Percentiles rank a stretch among this genome's conserved stretches.
These are phyloP conservation scores for Solanum piurae DNA, from an alignment of 257 asterid genomes.

Conservation along the genomic window DNA sequence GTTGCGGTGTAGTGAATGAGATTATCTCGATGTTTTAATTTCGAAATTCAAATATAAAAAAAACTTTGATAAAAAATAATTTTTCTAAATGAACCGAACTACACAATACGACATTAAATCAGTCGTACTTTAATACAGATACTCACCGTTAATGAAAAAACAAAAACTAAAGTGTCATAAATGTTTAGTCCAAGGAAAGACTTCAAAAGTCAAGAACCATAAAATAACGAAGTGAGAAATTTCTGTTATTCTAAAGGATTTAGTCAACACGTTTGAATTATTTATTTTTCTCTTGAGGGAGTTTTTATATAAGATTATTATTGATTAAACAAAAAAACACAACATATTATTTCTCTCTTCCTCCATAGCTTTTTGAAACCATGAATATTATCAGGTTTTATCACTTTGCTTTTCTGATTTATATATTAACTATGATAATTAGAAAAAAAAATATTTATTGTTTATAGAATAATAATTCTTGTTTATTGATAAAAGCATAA, in stretches of 20 bases:
- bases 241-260: too few relatives aligned
- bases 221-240: too few relatives aligned
- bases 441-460: neutral
- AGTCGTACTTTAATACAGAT: fast-evolving
- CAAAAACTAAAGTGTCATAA: too few relatives aligned
- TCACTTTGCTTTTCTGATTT: neutral
- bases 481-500: neutral
- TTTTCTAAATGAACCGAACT: too few relatives aligned
- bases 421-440: neutral
- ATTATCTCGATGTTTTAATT: too few relatives aligned
- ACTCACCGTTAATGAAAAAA: too few relatives aligned
- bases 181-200: too few relatives aligned
- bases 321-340: neutral
- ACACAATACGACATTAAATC: too few relatives aligned
- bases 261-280: too few relatives aligned
- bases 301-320: neutral
- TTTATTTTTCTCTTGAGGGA: neutral
- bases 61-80: fast-evolving
- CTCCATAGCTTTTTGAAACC: neutral
- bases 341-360: neutral
- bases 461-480: neutral
- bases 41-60: too few relatives aligned
- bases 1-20: fast-evolving
- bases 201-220: too few relatives aligned
- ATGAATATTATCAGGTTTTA: neutral